Conservation (phyloP, 371 early-diverging fungal species). For the Mortierella sp. region DNA sequence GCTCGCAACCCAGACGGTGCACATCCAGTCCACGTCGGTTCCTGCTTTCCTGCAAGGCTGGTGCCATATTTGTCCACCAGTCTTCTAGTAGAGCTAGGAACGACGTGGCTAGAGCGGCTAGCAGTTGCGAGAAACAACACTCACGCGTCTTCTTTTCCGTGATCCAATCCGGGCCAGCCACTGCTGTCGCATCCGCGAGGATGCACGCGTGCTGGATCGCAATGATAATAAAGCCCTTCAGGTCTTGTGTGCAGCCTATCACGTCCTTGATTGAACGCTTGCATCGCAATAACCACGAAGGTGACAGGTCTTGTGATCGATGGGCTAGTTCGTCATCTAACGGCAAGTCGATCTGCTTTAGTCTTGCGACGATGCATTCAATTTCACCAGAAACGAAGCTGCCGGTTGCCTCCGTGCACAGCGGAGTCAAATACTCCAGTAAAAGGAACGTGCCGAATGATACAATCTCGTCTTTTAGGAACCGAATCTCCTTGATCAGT, state of each 20-base stretch:
- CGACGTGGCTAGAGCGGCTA: slow-evolving; percentile 29
- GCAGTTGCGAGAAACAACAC: slow-evolving; percentile 40
- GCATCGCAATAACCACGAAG: slow-evolving; percentile 11
- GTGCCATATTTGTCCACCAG: slow-evolving; percentile 48
- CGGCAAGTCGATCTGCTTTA: slow-evolving; percentile 17
- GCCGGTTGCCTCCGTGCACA: slow-evolving; percentile 19
- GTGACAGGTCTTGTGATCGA: neutral
- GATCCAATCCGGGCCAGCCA: slow-evolving; percentile 43
- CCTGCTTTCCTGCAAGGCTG: slow-evolving; percentile 5
- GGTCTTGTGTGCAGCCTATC: slow-evolving; percentile 31
- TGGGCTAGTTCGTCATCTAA: slow-evolving; percentile 5
- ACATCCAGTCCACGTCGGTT: neutral
- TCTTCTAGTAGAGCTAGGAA: slow-evolving; percentile 46
- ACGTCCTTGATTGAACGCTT: slow-evolving; percentile 35
- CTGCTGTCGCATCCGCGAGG: slow-evolving; percentile 25
- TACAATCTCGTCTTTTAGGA: slow-evolving; percentile 34
- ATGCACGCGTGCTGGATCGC: slow-evolving; percentile 49
- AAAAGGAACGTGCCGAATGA: slow-evolving; percentile 27
- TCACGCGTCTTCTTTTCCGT: slow-evolving; percentile 39
- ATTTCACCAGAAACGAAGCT: slow-evolving; percentile 38
- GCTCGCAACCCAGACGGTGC: slow-evolving; percentile 11
- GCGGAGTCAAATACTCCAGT: slow-evolving; percentile 22
- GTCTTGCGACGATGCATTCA: slow-evolving; percentile 11
- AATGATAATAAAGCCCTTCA: slow-evolving; percentile 31
- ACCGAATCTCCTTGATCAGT: slow-evolving; percentile 36